Conservation (phyloP, 495 filamentous ascomycete species). For the Tuber borchii region DNA sequence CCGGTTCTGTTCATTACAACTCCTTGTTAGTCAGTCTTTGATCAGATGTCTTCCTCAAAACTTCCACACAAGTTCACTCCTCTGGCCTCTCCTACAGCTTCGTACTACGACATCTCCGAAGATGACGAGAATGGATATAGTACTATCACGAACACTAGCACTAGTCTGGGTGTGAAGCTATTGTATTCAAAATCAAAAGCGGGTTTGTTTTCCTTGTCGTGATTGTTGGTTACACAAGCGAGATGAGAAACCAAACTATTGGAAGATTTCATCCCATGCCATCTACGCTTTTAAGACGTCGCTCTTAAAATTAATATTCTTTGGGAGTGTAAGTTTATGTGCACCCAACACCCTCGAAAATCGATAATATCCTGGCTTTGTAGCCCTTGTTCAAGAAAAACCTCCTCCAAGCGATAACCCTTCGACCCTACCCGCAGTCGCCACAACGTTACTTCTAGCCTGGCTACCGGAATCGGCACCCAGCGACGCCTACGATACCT, state of each 20-base stretch:
- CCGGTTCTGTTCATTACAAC: background rate
- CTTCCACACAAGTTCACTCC: slow-evolving; percentile 34
- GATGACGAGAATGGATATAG: slow-evolving; percentile 93
- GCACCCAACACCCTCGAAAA: slow-evolving; percentile 87
- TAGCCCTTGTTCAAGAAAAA: slow-evolving; percentile 91
- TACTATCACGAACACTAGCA: slow-evolving; percentile 77
- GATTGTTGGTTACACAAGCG: slow-evolving; percentile 10
- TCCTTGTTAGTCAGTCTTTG: background rate
- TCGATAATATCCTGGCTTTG: slow-evolving; percentile 96
- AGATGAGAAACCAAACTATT: slow-evolving; percentile 27
- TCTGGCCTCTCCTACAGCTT: slow-evolving; percentile 67
- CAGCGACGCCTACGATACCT: slow-evolving; percentile 76
- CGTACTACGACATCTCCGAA: slow-evolving; percentile 84
- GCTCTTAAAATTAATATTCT: slow-evolving; percentile 12
- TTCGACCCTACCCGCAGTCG: slow-evolving; percentile 38
- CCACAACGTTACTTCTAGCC: slow-evolving; percentile 67
- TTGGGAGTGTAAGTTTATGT: slow-evolving; percentile 67
- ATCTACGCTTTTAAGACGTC: slow-evolving; percentile 10
- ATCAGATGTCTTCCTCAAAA: background rate
- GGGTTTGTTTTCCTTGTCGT: slow-evolving; percentile 40
- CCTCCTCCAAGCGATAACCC: slow-evolving; percentile 46
- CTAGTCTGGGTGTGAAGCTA: slow-evolving; percentile 85
- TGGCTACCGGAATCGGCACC: slow-evolving; percentile 91
- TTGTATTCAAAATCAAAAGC: slow-evolving; percentile 94
- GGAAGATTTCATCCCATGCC: slow-evolving; percentile 4